These are phyloP conservation scores for Bryoglossum gracile DNA, from an alignment of 495 filamentous ascomycete genomes.

Conservation along the genomic window DNA sequence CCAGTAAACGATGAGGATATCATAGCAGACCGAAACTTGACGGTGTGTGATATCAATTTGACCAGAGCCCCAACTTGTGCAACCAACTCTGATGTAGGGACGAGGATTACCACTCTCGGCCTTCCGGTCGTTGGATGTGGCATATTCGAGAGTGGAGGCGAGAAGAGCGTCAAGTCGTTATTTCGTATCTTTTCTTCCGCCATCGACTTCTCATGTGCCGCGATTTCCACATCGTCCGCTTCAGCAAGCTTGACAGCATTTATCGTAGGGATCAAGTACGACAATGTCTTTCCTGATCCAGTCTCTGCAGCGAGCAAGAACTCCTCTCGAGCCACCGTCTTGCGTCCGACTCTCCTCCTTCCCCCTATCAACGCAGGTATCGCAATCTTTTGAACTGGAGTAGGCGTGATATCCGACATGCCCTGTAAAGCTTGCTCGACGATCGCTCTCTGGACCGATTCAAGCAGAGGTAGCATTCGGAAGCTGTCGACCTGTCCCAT, in stretches of 20 bases:
- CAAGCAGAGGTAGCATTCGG: constrained; percentile 67
- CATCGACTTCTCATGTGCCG: constrained; percentile 41
- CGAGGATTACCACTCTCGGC: constrained; percentile 75
- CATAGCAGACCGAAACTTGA: constrained; percentile 72
- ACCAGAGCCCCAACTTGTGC: constrained; percentile 70
- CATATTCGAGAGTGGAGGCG: constrained; percentile 48
- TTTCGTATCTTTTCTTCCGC: constrained; percentile 38
- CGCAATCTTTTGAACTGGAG: constrained; percentile 79
- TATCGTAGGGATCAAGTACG: constrained; percentile 76
- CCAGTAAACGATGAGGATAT: constrained; percentile 70
- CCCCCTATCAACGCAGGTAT: constrained; percentile 68
- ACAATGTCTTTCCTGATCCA: constrained; percentile 91
- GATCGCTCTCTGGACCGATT: constrained; percentile 66
- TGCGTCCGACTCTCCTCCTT: constrained; percentile 9
- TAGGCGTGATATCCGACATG: constrained; percentile 65
- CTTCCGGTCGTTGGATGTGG: constrained; percentile 66
- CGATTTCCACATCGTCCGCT: constrained; percentile 47
- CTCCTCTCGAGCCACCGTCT: constrained; percentile 44
- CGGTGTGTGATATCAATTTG: constrained; percentile 71
- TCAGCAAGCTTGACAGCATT: constrained; percentile 80
- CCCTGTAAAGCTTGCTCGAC: constrained; percentile 61
- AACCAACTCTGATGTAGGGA: constrained; percentile 95
- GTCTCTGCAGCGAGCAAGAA: constrained; percentile 93
- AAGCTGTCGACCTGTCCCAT: constrained; percentile 69
- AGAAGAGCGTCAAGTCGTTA: constrained; percentile 8